A percentile compares a stretch with the other conserved stretches of the same genome.
Conservation (phyloP, 1,139 yeast species). For the Pichia sp. region DNA sequence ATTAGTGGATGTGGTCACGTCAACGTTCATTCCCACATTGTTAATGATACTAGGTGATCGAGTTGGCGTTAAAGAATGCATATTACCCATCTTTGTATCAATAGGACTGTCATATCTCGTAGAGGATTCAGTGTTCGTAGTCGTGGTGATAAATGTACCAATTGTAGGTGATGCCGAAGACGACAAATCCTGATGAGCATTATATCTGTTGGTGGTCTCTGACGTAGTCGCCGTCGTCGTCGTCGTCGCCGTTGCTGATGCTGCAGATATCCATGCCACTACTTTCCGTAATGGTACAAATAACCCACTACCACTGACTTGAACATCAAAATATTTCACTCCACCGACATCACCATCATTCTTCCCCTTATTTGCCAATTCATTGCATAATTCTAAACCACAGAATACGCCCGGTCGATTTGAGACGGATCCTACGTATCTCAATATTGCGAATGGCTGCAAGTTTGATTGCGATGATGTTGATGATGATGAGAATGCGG, state of each 20-base stretch:
- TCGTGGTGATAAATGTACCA: no score
- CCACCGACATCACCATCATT: constrained; percentile 71
- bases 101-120: no score
- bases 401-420: constrained; percentile 78
- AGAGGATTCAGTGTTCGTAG: no score
- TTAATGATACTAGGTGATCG: neutral
- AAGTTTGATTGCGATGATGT: no score
- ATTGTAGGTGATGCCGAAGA: no score
- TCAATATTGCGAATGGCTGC: constrained; percentile 69
- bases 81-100: no score
- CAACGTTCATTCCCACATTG: neutral
- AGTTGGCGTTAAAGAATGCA: no score
- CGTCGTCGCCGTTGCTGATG: neutral
- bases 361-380: constrained; percentile 60
- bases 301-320: constrained; percentile 59
- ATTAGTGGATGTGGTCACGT: neutral
- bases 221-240: neutral
- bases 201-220: neutral
- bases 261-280: constrained; percentile 9
- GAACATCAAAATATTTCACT: constrained; percentile 53
- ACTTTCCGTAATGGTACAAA: constrained; percentile 67
- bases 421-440: constrained; percentile 67
- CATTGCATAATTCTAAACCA: constrained; percentile 75
- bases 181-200: neutral
- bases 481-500: no score